Conservation (phyloP, 2,329 filamentous ascomycete species). For the Neurospora sp. region DNA sequence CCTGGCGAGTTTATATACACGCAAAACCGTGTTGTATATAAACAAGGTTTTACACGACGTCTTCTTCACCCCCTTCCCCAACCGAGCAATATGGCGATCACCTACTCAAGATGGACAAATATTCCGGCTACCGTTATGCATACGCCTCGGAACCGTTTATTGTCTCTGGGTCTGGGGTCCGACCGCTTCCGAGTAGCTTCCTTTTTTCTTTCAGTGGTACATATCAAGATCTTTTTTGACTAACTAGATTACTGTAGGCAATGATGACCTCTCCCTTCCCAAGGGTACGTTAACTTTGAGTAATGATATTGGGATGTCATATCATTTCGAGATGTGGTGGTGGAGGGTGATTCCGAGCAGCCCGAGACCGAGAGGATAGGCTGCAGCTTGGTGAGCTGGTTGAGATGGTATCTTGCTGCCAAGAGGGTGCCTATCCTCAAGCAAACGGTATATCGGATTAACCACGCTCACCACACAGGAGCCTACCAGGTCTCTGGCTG, state of each 20-base stretch:
- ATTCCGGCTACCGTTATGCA: background rate
- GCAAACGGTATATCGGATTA: background rate
- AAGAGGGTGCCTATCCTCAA: background rate
- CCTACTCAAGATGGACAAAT: background rate
- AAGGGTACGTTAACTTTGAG: constrained; percentile 39
- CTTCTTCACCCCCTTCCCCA: background rate
- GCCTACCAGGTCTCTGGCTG: background rate
- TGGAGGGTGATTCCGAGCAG: background rate
- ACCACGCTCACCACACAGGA: background rate
- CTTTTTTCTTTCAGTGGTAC: background rate
- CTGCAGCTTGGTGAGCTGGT: background rate
- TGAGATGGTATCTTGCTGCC: background rate
- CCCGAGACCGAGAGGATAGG: background rate
- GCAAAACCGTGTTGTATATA: background rate
- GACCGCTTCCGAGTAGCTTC: background rate
- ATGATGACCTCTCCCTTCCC: constrained; percentile 10
- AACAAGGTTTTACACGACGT: background rate
- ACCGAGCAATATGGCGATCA: background rate
- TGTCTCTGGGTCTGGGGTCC: background rate
- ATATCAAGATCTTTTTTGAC: background rate
- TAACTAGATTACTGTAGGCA: constrained; percentile 1
- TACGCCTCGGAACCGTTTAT: background rate
- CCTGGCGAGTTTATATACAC: background rate
- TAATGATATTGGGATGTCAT: background rate
- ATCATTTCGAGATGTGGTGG: background rate